A percentile compares a stretch with the other conserved stretches of the same genome.
phyloP scores from a whole-genome alignment of 352 stramenopile species.

The Saprolegnia parasitica region DNA sequence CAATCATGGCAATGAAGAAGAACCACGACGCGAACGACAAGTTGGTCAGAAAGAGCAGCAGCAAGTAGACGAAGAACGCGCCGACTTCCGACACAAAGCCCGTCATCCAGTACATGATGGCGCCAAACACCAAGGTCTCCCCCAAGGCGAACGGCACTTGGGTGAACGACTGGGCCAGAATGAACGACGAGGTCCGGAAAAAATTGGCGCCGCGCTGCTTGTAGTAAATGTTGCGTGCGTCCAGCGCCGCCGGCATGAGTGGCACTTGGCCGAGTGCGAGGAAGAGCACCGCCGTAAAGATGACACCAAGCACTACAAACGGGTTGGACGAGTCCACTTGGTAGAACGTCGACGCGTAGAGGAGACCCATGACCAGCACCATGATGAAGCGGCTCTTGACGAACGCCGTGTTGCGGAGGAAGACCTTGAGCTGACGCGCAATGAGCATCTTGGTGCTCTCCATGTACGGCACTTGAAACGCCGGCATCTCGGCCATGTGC shows the following conservation, averaged over 20 bases:
- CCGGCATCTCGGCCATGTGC: background rate
- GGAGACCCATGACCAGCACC: constrained; percentile 37
- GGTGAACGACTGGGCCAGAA: constrained; percentile 31
- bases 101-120: constrained; percentile 53
- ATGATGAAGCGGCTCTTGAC: constrained; percentile 36
- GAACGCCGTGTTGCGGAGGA: constrained; percentile 38
- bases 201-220: constrained; percentile 53
- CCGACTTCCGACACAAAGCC: constrained; percentile 30
- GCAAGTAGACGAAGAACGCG: background rate
- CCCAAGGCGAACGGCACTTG: constrained; percentile 30
- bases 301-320: constrained; percentile 49
- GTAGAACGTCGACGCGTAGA: constrained; percentile 42
- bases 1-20: constrained; percentile 23
- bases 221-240: constrained; percentile 40
- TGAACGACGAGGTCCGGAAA: constrained; percentile 43
- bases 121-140: constrained; percentile 49
- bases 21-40: constrained; percentile 44
- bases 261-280: constrained; percentile 42
- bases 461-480: constrained; percentile 20
- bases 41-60: constrained; percentile 16
- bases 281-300: constrained; percentile 64
- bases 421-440: constrained; percentile 51
- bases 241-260: constrained; percentile 47
- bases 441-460: no score
- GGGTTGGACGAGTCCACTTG: constrained; percentile 36